These are phyloP conservation scores for Globisporangium abappressorium DNA, from an alignment of 352 stramenopile species.

Conservation along the genomic window DNA sequence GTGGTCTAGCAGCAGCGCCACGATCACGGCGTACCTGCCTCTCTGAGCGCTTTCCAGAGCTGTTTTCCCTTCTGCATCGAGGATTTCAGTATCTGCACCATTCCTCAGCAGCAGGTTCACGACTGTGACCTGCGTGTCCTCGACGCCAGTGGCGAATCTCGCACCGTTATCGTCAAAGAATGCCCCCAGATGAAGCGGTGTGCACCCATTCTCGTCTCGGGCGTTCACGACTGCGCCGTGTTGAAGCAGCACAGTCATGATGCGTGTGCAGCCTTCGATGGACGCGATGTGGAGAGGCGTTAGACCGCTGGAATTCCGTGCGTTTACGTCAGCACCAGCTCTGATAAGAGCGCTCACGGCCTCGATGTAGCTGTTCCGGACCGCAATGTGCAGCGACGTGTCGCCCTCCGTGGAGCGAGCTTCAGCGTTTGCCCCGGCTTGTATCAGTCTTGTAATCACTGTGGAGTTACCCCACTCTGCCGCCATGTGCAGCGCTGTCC, in stretches of 20 bases:
- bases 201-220: constrained; percentile 1
- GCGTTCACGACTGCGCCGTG: background rate
- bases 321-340: background rate
- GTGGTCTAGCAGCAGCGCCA: background rate
- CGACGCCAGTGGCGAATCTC: background rate
- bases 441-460: background rate
- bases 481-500: background rate
- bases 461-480: constrained; percentile 3
- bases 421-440: background rate
- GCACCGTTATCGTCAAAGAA: constrained; percentile 8
- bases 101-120: background rate
- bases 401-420: background rate
- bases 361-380: background rate
- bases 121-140: constrained; percentile 2
- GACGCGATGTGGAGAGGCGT: constrained; percentile 5
- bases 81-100: background rate
- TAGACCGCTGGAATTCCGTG: background rate
- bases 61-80: background rate
- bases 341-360: background rate
- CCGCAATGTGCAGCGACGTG: background rate
- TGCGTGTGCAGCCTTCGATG: background rate
- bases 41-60: background rate
- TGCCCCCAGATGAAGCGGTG: background rate
- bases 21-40: constrained; percentile 1
- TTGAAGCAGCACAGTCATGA: background rate